phyloP scores from a whole-genome alignment of 148 eudicot species.

The Beta vulgaris region DNA sequence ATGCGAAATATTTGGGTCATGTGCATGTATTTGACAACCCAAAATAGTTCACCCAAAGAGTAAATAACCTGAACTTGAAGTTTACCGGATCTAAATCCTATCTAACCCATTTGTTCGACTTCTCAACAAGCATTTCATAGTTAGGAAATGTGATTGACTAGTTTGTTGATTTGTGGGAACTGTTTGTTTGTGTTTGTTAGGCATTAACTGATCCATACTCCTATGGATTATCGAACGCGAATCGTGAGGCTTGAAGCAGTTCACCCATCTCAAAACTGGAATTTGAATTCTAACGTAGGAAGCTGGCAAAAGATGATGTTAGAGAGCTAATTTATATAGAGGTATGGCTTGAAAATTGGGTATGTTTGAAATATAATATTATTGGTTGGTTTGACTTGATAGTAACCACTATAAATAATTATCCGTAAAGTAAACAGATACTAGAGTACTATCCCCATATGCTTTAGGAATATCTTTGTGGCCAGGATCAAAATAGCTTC shows the following conservation, averaged over 20 bases:
- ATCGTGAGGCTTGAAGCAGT: conserved; percentile 63
- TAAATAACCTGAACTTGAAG: too few relatives aligned
- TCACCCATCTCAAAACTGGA: conserved; percentile 73
- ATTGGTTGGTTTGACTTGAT: conserved; percentile 7
- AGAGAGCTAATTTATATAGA: conserved; percentile 87
- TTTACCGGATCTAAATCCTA: too few relatives aligned
- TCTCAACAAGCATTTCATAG: background rate
- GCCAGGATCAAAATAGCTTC: conserved; percentile 72
- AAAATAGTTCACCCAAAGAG: too few relatives aligned
- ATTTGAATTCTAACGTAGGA: conserved; percentile 80
- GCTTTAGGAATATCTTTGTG: conserved; percentile 81
- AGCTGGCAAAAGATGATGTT: conserved; percentile 65
- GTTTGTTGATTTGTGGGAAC: background rate
- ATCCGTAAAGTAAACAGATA: conserved; percentile 57
- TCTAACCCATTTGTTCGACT: too few relatives aligned
- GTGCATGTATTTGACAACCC: too few relatives aligned
- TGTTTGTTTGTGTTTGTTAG: conserved; percentile 31
- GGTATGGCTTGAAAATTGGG: conserved; percentile 39
- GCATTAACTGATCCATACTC: conserved; percentile 86
- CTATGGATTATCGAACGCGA: conserved; percentile 62
- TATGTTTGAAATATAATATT: background rate
- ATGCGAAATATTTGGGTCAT: too few relatives aligned
- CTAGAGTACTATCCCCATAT: conserved; percentile 94
- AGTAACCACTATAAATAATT: conserved; percentile 32
- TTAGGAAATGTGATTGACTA: background rate